Conservation (phyloP, 2,329 filamentous ascomycete species). For the Rhynchosporium secalis region DNA sequence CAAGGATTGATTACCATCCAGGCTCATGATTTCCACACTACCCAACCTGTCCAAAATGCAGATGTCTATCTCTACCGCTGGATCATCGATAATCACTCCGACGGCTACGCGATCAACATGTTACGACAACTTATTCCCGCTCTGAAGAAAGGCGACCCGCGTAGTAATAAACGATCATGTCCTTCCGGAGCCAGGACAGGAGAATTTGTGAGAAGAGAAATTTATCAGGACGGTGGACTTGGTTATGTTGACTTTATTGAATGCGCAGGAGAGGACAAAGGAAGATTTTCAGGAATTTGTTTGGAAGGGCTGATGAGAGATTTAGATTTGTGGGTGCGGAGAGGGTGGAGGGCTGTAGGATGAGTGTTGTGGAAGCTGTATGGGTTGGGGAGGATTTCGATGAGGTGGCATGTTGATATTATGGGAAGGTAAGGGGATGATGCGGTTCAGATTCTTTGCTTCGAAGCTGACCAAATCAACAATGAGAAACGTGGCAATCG, state of each 20-base stretch:
- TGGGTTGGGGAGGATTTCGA: constrained; percentile 43
- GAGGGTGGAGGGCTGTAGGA: constrained; percentile 45
- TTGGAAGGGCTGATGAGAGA: constrained; percentile 44
- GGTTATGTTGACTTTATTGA: constrained; percentile 53
- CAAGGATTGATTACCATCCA: constrained; percentile 46
- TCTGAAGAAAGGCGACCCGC: constrained; percentile 53
- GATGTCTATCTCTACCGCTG: constrained; percentile 61
- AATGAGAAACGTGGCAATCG: too few relatives aligned
- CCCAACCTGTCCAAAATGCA: constrained; percentile 53
- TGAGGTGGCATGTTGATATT: neutral
- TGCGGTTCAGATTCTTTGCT: too few relatives aligned
- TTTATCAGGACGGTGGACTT: constrained; percentile 52
- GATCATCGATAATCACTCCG: constrained; percentile 64
- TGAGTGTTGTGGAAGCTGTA: constrained; percentile 52
- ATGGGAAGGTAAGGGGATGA: neutral
- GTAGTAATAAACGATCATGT: constrained; percentile 48
- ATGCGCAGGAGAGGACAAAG: constrained; percentile 52
- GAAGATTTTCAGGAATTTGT: constrained; percentile 48
- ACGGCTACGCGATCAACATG: constrained; percentile 51
- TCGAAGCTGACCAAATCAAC: too few relatives aligned
- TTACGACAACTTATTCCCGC: constrained; percentile 53
- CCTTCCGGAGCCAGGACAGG: constrained; percentile 43
- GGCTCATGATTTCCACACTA: constrained; percentile 57
- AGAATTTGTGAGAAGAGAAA: constrained; percentile 49
- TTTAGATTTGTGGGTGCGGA: constrained; percentile 49